Conservation (phyloP, 331 rosid species). For the Acacia pycnantha region DNA sequence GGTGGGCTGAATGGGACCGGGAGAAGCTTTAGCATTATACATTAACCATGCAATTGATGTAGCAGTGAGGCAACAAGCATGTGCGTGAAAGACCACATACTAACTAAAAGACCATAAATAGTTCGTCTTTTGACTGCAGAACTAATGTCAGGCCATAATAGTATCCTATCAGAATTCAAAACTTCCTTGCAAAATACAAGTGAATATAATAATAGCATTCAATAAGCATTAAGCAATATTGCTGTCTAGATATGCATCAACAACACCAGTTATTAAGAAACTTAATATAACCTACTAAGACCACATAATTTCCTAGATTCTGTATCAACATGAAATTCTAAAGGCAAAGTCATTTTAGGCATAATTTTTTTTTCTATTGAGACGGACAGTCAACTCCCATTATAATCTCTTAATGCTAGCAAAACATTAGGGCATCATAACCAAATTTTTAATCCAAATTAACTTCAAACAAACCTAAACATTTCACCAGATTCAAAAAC, state of each 20-base stretch:
- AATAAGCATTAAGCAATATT: not conserved
- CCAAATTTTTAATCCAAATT: not conserved
- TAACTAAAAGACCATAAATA: not conserved
- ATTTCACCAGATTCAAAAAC: not conserved
- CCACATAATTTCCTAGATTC: slow-evolving; percentile 6
- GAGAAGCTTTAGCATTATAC: not conserved
- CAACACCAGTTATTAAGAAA: not conserved
- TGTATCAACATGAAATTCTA: slow-evolving; percentile 11
- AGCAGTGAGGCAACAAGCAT: not conserved
- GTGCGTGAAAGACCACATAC: not conserved
- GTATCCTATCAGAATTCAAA: not conserved
- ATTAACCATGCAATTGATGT: not conserved
- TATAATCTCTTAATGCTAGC: not conserved
- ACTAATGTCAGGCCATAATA: not conserved
- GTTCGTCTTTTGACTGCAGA: not conserved
- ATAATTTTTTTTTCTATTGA: not conserved
- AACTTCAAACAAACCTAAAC: not conserved
- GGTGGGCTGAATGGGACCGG: slow-evolving; percentile 15
- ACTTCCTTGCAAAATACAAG: not conserved
- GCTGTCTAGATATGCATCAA: not conserved
- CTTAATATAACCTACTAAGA: slow-evolving; percentile 1
- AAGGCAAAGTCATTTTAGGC: not conserved
- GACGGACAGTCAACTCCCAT: not conserved
- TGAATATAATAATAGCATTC: slow-evolving; percentile 1
- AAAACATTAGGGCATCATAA: not conserved